phyloP scores from a whole-genome alignment of 805 yeast genomes.

The Kodamaea kakaduensis region DNA sequence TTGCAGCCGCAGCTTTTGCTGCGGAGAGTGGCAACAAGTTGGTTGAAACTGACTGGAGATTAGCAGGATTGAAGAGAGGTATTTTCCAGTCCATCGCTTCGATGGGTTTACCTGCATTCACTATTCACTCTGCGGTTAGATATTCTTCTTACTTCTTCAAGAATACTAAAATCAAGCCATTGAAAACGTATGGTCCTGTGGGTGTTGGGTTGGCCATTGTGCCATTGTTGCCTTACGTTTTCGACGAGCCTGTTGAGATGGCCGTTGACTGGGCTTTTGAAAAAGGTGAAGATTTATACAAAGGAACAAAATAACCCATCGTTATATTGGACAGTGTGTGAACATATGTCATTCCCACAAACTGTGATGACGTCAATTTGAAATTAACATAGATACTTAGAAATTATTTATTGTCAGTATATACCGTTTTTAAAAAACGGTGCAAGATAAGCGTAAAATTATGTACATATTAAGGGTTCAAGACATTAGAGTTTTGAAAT shows the following conservation, averaged over 20 bases:
- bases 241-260: constrained; percentile 79
- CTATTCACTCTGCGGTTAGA: constrained; percentile 72
- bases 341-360: too few species aligned
- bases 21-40: constrained; percentile 18
- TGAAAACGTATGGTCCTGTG: constrained; percentile 72
- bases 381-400: too few species aligned
- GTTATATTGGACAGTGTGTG: too few species aligned
- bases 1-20: constrained; percentile 32
- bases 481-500: too few species aligned
- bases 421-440: too few species aligned
- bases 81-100: constrained; percentile 77
- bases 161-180: constrained; percentile 42
- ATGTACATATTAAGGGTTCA: too few species aligned
- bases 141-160: constrained; percentile 63
- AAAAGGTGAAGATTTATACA: constrained; percentile 37
- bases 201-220: constrained; percentile 73
- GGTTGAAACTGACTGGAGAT: constrained; percentile 61
- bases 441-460: too few species aligned
- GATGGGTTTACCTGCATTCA: constrained; percentile 84
- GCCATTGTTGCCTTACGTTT: constrained; percentile 71
- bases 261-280: constrained; percentile 61
- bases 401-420: too few species aligned
- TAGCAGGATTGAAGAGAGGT: constrained; percentile 66
- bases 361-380: too few species aligned
- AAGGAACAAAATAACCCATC: constrained; percentile 2